Evolutionary conservation across 2,329 filamentous ascomycete species (phyloP).

Genomic region (Fusarium sp.): DNA sequence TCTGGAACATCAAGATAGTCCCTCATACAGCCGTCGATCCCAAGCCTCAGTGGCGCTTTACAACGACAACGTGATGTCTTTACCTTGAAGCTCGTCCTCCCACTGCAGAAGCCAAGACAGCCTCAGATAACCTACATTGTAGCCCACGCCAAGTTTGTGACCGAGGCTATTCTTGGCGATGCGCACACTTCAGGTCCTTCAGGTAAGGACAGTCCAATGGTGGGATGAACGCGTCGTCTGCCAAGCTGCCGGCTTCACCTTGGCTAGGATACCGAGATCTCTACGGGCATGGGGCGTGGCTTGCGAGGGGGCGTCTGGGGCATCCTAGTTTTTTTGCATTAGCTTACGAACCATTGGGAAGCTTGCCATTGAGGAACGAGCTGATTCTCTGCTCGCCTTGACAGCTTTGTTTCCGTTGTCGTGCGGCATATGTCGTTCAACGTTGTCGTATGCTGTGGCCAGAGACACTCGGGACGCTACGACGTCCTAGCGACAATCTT

Average conservation of each 20-base stretch:
- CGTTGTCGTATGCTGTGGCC: not conserved
- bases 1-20: not conserved
- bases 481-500: not conserved
- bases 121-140: not conserved
- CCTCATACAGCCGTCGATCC: not conserved
- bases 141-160: not conserved
- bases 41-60: not conserved
- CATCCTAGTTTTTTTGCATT: not conserved
- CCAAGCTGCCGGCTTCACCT: conserved; percentile 3
- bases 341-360: not conserved
- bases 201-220: not conserved
- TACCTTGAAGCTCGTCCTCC: not conserved
- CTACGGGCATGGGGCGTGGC: conserved; percentile 7
- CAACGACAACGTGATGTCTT: not conserved
- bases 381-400: not conserved
- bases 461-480: not conserved
- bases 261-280: conserved; percentile 9
- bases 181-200: not conserved
- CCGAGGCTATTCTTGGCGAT: conserved; percentile 10
- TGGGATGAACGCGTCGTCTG: not conserved
- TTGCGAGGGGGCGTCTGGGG: not conserved
- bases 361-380: not conserved
- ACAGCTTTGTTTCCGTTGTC: not conserved
- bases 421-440: not conserved
- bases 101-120: not conserved